Evolutionary conservation across 2,329 filamentous ascomycete species (phyloP), one percentile per base, ranked within the genome.

Genomic region (Ceratocystis harringtonii): DNA sequence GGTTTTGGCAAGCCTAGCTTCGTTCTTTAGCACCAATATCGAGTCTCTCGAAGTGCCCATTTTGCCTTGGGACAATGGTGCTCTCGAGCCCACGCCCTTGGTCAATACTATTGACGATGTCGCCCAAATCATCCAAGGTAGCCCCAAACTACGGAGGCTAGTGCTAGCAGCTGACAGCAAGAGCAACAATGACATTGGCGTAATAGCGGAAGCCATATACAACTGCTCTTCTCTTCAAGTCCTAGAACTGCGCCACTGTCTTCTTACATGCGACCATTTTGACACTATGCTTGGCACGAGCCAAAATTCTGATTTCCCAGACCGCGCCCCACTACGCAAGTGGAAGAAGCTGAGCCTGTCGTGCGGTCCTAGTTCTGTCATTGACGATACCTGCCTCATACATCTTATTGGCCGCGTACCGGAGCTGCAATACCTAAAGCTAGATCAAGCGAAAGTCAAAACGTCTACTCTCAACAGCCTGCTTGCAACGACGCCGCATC

Each of bases 291-390:
- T 58, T 8, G 52, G 52, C 52, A 58, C 52, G 3, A 58, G 52
- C 52, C 52, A 58, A n/a, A 58, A 58, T 19, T 22, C 28, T 8
- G 52, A 58, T 15, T 58, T 58, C 32, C 52, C 52, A 10, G 52
- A 58, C 4, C 52, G 25, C 28, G 32, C 52, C 8, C 52, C 52
- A 3, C 28, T 36, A 8, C 52, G 52, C 52, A 58, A 58, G 17
- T 58, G 52, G 52, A 58, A 58, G 52, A 58, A 58, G 6, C 15
- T 58, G 22, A 58, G 52, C 52, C 52, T 58, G 52, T 58, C 52
- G 32, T 58, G 12, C 19, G 52, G 52, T 15, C 52, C 8, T 32
- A 25, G 32, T 17, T 17, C 25, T 32, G 28, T 25, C 52, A 58
- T 58, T n/a, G 52, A 58, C 12, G 52, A 58, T 58, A 15, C 28